Base-by-base conservation (phyloP, 805 yeast species). In the Starmerella cellae region DNA sequence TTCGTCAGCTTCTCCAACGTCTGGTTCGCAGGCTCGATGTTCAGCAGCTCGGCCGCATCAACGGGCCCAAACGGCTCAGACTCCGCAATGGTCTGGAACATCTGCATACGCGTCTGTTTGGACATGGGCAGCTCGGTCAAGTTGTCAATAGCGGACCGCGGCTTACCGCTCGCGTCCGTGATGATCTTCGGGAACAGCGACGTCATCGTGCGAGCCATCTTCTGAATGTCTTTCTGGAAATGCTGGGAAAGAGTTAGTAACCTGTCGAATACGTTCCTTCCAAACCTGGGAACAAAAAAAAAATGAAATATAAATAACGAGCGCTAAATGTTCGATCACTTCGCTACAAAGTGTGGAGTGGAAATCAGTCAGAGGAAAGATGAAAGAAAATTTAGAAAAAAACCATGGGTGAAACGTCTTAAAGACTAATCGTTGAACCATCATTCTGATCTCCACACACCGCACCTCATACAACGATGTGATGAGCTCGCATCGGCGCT, bases 121-220 rank as follows among this genome's bases (percentile, higher is more conserved):
- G 95, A 94, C 39, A 82, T 76, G 27, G 95, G 95, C 67, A 87
- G 82, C 67, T 88, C 95, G n/a, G 94, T 81, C 57, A 85, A 68
- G 58, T 84, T 82, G 57, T 87, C 94, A 9, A 76, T 68, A n/a
- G 50, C 47, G 16, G 47, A 48, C 57, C 35, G 35, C 52, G 68
- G 54, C 51, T 42, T 38, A 21, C 55, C 55, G 30, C 43, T 35
- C 36, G 50, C 52, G 38, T 48, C 47, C 27, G 47, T 44, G 30
- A 46, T 41, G 51, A 43, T 64, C 61, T 42, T 71, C 62, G 95
- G 95, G 66, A 88, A 82, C 82, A 85, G 77, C 43, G 73, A 72
- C 59, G 77, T 75, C 76, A 91, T 69, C 16, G 75, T 67, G 5
- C 62, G 56, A 5, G 80, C 64, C 73, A 81, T 75, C 48, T 61